Percentiles rank a stretch among this genome's conserved stretches.
phyloP scores from a whole-genome alignment of 1,284 basidiomycete genomes.

The Puccinia hordei region DNA sequence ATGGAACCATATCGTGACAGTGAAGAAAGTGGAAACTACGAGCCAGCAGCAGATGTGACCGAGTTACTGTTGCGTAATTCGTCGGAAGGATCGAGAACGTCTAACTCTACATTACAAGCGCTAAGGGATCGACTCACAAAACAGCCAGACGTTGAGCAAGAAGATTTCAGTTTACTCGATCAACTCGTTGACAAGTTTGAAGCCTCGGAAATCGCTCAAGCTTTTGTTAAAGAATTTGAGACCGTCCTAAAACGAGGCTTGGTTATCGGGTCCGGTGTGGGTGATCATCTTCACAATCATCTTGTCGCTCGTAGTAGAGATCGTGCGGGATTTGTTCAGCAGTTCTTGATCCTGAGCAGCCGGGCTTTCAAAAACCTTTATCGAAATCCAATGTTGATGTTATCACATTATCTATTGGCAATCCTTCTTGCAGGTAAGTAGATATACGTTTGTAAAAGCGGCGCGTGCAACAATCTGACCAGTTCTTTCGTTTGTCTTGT shows the following conservation, averaged over 20 bases:
- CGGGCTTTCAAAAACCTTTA: constrained; percentile 93
- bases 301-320: constrained; percentile 44
- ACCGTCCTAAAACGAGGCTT: constrained; percentile 58
- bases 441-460: constrained; percentile 1
- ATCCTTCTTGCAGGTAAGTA: constrained; percentile 76
- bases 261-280: constrained; percentile 35
- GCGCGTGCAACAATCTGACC: not conserved
- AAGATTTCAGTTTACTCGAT: constrained; percentile 61
- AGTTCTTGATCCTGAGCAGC: constrained; percentile 89
- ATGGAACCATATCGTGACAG: constrained; percentile 1
- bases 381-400: constrained; percentile 85
- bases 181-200: constrained; percentile 74
- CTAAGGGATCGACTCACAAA: not conserved
- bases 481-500: constrained; percentile 68
- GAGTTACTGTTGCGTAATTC: constrained; percentile 24
- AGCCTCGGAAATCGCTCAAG: constrained; percentile 69
- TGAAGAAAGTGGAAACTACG: constrained; percentile 1
- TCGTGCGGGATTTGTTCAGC: constrained; percentile 79
- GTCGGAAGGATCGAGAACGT: constrained; percentile 15
- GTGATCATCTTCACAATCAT: constrained; percentile 15
- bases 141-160: not conserved
- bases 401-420: constrained; percentile 83
- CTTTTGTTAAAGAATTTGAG: constrained; percentile 70
- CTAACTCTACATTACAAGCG: constrained; percentile 1
- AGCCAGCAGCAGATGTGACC: constrained; percentile 2